These are phyloP conservation scores for Russula virescens DNA, from an alignment of 768 basidiomycete species.

Conservation along the genomic window DNA sequence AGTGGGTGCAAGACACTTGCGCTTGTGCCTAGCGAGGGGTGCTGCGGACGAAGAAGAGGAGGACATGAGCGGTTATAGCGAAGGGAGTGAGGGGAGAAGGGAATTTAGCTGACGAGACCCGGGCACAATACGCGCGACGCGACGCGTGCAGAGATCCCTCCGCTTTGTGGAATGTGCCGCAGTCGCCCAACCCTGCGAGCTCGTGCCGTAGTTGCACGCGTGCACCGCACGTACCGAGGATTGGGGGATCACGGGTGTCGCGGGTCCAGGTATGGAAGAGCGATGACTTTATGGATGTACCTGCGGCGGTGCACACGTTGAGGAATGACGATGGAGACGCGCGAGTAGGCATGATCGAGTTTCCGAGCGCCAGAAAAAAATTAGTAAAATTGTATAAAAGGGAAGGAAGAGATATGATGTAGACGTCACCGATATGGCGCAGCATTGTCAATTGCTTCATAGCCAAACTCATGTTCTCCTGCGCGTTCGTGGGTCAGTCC, in stretches of 20 bases:
- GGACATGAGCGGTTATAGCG: not conserved
- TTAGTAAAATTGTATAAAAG: not conserved
- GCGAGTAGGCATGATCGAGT: not conserved
- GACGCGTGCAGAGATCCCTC: conserved; percentile 62
- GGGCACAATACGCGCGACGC: conserved; percentile 49
- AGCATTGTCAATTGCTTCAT: conserved; percentile 79
- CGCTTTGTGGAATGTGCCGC: conserved; percentile 68
- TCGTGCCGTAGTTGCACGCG: conserved; percentile 61
- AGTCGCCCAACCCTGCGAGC: conserved; percentile 77
- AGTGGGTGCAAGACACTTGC: conserved; percentile 69
- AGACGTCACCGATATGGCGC: conserved; percentile 64
- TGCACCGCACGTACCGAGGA: conserved; percentile 56
- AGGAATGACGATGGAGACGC: conserved; percentile 5
- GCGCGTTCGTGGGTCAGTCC: conserved; percentile 9
- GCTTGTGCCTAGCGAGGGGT: conserved; percentile 65
- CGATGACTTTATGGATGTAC: conserved; percentile 75
- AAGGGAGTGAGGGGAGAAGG: not conserved
- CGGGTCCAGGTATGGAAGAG: conserved; percentile 69
- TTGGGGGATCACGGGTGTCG: conserved; percentile 71
- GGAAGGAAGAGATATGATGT: not conserved
- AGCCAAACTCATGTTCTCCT: conserved; percentile 73
- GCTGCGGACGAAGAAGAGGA: conserved; percentile 46
- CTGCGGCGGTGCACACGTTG: conserved; percentile 85
- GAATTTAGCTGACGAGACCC: conserved; percentile 50
- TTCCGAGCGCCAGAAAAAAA: not conserved